Evolutionary conservation across 2,329 filamentous ascomycete species (phyloP), one percentile per base, ranked within the genome.

Genomic region (Fusarium solani-melongenae): DNA sequence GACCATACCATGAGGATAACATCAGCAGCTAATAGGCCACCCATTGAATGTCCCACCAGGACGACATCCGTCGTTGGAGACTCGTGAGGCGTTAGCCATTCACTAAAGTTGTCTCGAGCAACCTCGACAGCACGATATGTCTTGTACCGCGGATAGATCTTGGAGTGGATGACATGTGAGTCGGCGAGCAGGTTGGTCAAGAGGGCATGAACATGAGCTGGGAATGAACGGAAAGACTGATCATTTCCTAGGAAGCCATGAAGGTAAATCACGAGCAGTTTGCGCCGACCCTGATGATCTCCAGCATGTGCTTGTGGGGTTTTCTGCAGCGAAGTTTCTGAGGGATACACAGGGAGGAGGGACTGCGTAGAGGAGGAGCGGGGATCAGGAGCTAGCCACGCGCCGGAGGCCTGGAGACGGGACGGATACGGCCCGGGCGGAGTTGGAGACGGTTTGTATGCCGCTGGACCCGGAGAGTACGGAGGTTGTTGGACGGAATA

Each of bases 181-280:
- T 94, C 91, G 24, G 86, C 85, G 14, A 98, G 83, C 1, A 91
- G 86, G 10, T 89, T 85, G 14, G 90, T 90, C 41, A 97, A 86
- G 38, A 93, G 87, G 75, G 91, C 89, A 81, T 98, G 95, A 5
- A 98, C 89, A 83, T 98, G 94, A 9, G 93, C 93, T 1, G 95
- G 95, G 76, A 98, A 97, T 51, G 92, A 94, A 70, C 92, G 90
- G 80, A 98, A 98, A 66, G 93, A 97, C 34, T 93, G 92, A 81
- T 96, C 93, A 68, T 94, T 92, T 60, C 95, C 95, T 87, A 96
- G 92, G 83, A 97, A 98, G 69, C 95, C 95, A 84, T 98, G 95
- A 64, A 98, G 91, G 80, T 95, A 98, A 62, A 98, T 86, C 24
- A 97, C 80, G 2, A 98, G 87, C 27, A 98, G 86, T 29, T 86